Conservation (phyloP, 2,329 filamentous ascomycete species). For the Epichloe hybrida region DNA sequence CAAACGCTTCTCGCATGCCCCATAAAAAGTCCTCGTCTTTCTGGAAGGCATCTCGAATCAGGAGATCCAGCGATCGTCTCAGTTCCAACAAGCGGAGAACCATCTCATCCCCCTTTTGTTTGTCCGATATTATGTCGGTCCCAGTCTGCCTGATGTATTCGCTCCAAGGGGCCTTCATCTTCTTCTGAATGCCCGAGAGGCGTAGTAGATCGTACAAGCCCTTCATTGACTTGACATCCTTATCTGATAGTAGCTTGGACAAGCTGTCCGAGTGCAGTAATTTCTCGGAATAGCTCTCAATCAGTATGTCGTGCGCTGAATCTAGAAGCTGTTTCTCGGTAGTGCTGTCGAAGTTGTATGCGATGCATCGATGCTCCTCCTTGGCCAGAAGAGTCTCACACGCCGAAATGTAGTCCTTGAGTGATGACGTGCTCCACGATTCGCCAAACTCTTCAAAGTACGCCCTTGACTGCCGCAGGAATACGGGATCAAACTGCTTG, state of each 20-base stretch:
- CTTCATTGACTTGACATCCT: conserved; percentile 56
- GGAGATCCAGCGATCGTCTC: conserved; percentile 63
- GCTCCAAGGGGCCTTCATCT: conserved; percentile 60
- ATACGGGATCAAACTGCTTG: conserved; percentile 62
- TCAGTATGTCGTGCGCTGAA: conserved; percentile 57
- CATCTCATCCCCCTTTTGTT: conserved; percentile 70
- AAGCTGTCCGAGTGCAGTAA: conserved; percentile 56
- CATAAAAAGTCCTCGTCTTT: conserved; percentile 66
- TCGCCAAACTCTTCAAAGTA: conserved; percentile 62
- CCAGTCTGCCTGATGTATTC: conserved; percentile 68
- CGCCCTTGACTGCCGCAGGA: conserved; percentile 51
- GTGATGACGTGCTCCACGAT: conserved; percentile 44
- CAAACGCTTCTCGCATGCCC: conserved; percentile 72
- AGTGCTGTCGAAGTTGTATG: conserved; percentile 68
- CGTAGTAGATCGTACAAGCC: conserved; percentile 67
- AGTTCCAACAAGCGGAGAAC: conserved; percentile 69
- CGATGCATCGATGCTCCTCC: conserved; percentile 66
- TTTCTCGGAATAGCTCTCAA: conserved; percentile 52
- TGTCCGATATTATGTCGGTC: conserved; percentile 65
- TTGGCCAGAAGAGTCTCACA: conserved; percentile 54
- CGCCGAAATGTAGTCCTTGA: conserved; percentile 64
- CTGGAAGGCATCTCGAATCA: conserved; percentile 64
- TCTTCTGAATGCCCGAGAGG: conserved; percentile 54
- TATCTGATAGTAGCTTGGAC: conserved; percentile 56
- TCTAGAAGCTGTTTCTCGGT: conserved; percentile 68